Evolutionary conservation across 306 rosid species (phyloP), one percentile per base, ranked within the genome.

Genomic region (Gastrolobium villosum): DNA sequence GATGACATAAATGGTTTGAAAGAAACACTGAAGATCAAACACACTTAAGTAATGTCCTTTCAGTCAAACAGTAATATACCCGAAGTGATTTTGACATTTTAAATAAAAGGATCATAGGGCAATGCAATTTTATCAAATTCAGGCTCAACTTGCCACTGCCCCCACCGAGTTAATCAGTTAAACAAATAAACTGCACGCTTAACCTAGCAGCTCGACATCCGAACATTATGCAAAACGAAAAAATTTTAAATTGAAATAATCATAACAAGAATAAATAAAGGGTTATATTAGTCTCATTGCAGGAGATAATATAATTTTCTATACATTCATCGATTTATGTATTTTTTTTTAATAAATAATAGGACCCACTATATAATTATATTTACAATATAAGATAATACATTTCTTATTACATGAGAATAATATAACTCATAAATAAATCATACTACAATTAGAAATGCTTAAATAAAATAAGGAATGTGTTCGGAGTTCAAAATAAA

Each of bases 1-100:
- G 70, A 70, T 80, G 84, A 50, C 79, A 77, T 48, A 76, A 80
- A 60, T 72, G 76, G 84, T 81, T 75, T 80, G 91, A 84, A 83
- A 87, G 82, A 90, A 92, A 83, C 82, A 53, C 85, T 87, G 86
- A 79, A 87, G 84, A 88, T 87, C 86, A 70, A 87, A 79, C 74
- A 74, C 84, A 75, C 86, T 81, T 74, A 81, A 81, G 80, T 77
- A 82, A 53, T 85, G 92, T 90, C 96, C 87, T 88, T 78, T 94
- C 92, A 75, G 89, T 88, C 91, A 86, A 90, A 92, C 86, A 89
- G 85, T 84, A 60, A 46, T 91, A 75, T 86, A 91, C 91, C 89
- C 87, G 62, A 6, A 63, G 74, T 89, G 93, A 89, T 78, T 81
- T 84, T 82, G 96, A 92, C 92, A 82, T 81, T 68, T 81, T 82